These are phyloP conservation scores for Solanum hybrid DNA, from an alignment of 305 asterid species.

Conservation along the genomic window DNA sequence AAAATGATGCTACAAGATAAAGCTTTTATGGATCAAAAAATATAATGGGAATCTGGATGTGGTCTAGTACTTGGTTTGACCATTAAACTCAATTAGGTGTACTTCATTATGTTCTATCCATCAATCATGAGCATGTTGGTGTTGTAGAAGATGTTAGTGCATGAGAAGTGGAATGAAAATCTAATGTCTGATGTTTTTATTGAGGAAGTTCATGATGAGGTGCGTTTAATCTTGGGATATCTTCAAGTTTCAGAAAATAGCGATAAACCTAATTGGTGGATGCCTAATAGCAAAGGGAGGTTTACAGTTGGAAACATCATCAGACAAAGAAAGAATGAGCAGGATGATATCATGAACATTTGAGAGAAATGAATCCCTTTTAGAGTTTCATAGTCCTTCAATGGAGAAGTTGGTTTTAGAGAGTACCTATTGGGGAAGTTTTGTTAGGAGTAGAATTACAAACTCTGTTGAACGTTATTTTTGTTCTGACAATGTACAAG, in stretches of 20 bases:
- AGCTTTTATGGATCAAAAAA: background rate
- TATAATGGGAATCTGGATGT: background rate
- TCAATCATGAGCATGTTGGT: background rate
- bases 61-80: background rate
- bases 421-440: background rate
- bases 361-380: background rate
- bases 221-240: background rate
- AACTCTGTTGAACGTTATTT: background rate
- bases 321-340: background rate
- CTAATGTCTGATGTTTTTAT: background rate
- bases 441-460: background rate
- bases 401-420: background rate
- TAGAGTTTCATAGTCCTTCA: background rate
- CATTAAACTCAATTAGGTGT: background rate
- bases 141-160: background rate
- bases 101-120: background rate
- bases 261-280: background rate
- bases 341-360: background rate
- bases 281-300: background rate
- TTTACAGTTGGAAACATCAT: background rate
- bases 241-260: background rate
- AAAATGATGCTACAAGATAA: background rate
- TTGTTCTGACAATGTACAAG: background rate
- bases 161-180: background rate
- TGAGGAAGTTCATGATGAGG: background rate